phyloP scores from a whole-genome alignment of 306 rosid species.

The Castanea sativa region DNA sequence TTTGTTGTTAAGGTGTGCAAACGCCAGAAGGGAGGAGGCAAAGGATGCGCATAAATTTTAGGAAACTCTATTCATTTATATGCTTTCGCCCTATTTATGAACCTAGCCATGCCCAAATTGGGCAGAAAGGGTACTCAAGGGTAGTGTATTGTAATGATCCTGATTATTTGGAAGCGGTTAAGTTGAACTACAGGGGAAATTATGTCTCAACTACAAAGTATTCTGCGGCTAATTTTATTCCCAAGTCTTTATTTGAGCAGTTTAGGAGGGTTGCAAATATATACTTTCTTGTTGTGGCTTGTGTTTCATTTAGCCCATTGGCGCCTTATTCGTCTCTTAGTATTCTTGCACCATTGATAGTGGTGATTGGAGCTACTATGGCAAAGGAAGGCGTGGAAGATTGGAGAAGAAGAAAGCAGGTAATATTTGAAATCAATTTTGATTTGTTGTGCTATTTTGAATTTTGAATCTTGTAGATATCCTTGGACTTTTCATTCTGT shows the following conservation, averaged over 20 bases:
- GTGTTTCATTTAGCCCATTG: slow-evolving; percentile 79
- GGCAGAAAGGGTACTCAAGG: slow-evolving; percentile 66
- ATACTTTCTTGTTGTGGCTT: slow-evolving; percentile 80
- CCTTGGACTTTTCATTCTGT: neutral
- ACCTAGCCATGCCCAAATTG: slow-evolving; percentile 59
- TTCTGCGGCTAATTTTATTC: slow-evolving; percentile 60
- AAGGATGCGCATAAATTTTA: slow-evolving; percentile 41
- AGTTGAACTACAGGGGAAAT: slow-evolving; percentile 58
- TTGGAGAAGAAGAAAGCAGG: slow-evolving; percentile 94
- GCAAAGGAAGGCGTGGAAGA: slow-evolving; percentile 91
- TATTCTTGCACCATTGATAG: slow-evolving; percentile 57
- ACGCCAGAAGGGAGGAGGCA: slow-evolving; percentile 51
- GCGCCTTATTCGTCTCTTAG: slow-evolving; percentile 70
- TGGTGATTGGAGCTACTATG: slow-evolving; percentile 85
- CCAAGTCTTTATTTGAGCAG: slow-evolving; percentile 89
- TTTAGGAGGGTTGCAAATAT: slow-evolving; percentile 90
- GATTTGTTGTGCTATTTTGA: neutral
- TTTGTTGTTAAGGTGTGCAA: slow-evolving; percentile 16
- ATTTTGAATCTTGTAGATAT: neutral
- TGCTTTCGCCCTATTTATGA: slow-evolving; percentile 36
- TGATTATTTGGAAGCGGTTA: slow-evolving; percentile 44
- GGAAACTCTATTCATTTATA: slow-evolving; percentile 62
- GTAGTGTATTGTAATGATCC: slow-evolving; percentile 69
- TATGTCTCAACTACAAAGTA: slow-evolving; percentile 86
- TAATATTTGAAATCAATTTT: slow-evolving; percentile 12